Conservation (phyloP, 331 rosid genomes). For the Spiraea crenata region DNA sequence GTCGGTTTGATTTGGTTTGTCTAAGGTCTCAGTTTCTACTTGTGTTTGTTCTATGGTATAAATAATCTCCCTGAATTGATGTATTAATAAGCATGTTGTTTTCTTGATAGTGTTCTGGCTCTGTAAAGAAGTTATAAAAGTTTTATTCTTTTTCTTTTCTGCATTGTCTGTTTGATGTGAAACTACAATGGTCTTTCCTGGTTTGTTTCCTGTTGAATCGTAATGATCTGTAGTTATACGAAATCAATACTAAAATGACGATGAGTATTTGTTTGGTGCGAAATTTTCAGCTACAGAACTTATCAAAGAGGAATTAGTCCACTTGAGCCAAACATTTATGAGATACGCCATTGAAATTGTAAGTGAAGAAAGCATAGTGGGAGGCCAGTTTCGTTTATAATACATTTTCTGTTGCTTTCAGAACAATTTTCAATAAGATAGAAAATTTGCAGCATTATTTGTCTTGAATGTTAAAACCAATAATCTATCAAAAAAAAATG, state of each 20-base stretch:
- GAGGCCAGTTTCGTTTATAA: background rate
- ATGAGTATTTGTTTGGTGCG: no score
- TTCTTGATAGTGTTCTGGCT: background rate
- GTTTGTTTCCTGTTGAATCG: background rate
- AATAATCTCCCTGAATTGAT: background rate
- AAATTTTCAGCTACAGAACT: no score
- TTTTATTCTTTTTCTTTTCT: background rate
- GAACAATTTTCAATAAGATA: background rate
- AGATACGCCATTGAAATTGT: background rate
- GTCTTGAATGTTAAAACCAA: background rate
- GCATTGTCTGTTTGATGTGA: background rate
- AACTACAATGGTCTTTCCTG: background rate
- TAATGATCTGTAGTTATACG: no score
- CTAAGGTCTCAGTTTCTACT: background rate
- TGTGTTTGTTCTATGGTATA: background rate
- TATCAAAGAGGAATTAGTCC: no score
- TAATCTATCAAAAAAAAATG: no score
- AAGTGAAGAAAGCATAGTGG: no score
- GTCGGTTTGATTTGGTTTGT: conserved; percentile 35
- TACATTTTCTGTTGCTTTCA: conserved; percentile 6
- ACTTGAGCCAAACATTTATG: background rate
- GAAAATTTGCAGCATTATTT: background rate
- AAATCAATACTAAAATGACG: background rate
- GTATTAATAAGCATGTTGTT: background rate
- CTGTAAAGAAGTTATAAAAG: background rate